A percentile compares a stretch with the other conserved stretches of the same genome.
phyloP scores from a whole-genome alignment of 179 eudicot species.

The Amaranthus tricolor region DNA sequence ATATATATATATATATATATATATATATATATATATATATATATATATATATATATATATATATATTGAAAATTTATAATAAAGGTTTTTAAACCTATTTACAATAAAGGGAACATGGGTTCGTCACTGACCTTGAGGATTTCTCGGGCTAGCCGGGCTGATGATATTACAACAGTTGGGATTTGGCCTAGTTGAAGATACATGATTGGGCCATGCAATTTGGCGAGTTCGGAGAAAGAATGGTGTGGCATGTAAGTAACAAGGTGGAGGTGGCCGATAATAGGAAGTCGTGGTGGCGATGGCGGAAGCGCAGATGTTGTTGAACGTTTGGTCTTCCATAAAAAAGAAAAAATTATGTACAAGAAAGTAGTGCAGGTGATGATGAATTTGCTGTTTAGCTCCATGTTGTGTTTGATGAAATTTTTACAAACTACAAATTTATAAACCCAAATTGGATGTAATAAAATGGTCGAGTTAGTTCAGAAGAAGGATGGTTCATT shows the following conservation, averaged over 20 bases:
- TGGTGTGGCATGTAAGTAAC: slow-evolving; percentile 47
- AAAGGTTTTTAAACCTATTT: no score
- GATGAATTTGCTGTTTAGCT: no score
- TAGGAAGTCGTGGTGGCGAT: slow-evolving; percentile 40
- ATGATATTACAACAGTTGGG: slow-evolving; percentile 45
- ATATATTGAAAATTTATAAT: no score
- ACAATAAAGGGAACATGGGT: no score
- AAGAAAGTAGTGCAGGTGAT: background rate
- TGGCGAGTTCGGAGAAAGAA: slow-evolving; percentile 30
- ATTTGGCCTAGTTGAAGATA: slow-evolving; percentile 41
- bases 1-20: no score
- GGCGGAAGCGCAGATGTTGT: slow-evolving; percentile 32
- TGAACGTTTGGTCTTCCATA: background rate
- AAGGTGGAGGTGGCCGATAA: slow-evolving; percentile 59
- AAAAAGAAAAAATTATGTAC: background rate
- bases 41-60: no score
- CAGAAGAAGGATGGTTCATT: no score
- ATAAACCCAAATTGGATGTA: no score
- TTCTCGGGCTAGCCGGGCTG: slow-evolving; percentile 38
- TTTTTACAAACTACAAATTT: no score
- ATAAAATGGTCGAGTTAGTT: no score
- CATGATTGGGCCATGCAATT: slow-evolving; percentile 37
- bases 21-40: no score
- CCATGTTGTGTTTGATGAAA: no score
- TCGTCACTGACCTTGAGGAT: slow-evolving; percentile 42